Evolutionary conservation across 208 protist species (phyloP), one percentile per base, ranked within the genome.

Genomic region (Wallacemonas rigidus): DNA sequence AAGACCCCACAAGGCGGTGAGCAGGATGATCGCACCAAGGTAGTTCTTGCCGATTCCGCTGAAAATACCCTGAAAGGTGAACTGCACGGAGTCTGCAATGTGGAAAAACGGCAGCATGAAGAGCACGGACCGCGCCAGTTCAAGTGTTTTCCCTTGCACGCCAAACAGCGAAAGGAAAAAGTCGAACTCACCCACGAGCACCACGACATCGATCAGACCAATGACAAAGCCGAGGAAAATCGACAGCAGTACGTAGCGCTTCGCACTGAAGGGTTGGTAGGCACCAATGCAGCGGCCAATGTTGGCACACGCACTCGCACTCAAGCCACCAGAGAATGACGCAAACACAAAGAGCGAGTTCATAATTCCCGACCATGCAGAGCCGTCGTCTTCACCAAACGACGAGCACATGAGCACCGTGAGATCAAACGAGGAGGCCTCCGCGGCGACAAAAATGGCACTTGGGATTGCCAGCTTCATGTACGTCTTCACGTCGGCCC

Each of bases 41-140:
- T 93, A 75, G 77, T 93, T 95, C 76, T 90, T 87, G 47, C 87
- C 87, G 41, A 92, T 69, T 11, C 87, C 90, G 75, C 88, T 93
- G 76, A 95, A 95, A 50, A 95, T 92, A 63, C 90, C 90, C 69
- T 95, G 90, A 68, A 91, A 93, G 55, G 83, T 80, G 62, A 93
- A 95, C 75, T 95, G 90, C 61, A 95, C 85, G 4, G 83, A 74
- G 68, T 95, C 90, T 60, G 75, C 67, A 8, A 92, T 85, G 77
- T 93, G 90, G 57, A 95, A 88, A 60, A 90, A 76, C 14, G 90
- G 88, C 1, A 95, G 62, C 51, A 95, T 51, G 41, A 77, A 78
- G 40, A 89, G 73, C 62, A 89, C 77, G 60, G 83, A 47, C 4
- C 79, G 80, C 48, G 88, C 88, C 53, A 92, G 69, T 36, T 54